Conservation (phyloP, 768 basidiomycete species). For the Tulasnella sp. region DNA sequence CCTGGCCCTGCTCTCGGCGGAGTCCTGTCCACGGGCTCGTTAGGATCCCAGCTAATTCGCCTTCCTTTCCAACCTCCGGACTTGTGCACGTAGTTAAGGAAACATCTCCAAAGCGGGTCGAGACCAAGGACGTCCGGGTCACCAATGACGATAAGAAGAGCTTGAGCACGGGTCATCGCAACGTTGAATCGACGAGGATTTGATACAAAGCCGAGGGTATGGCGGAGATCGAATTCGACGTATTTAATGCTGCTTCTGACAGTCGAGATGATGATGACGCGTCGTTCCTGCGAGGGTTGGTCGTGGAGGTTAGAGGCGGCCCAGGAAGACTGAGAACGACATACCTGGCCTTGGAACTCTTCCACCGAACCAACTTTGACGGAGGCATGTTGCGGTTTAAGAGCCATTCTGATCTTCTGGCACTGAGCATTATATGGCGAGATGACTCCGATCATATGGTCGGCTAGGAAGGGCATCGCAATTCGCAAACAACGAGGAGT, state of each 20-base stretch:
- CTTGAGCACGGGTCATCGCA: slow-evolving; percentile 54
- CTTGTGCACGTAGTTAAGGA: slow-evolving; percentile 50
- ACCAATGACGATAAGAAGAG: slow-evolving; percentile 52
- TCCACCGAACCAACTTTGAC: slow-evolving; percentile 37
- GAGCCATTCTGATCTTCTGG: slow-evolving; percentile 29
- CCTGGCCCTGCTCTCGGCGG: not conserved
- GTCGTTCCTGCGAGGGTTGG: slow-evolving; percentile 41
- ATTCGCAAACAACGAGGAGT: not conserved
- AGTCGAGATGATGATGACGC: slow-evolving; percentile 51
- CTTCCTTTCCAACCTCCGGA: slow-evolving; percentile 51
- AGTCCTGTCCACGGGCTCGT: not conserved
- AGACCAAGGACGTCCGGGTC: slow-evolving; percentile 51
- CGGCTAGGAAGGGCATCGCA: slow-evolving; percentile 22
- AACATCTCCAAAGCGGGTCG: slow-evolving; percentile 55
- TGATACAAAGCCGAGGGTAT: slow-evolving; percentile 52
- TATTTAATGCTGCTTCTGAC: slow-evolving; percentile 48
- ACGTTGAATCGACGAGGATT: slow-evolving; percentile 53
- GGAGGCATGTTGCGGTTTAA: slow-evolving; percentile 24
- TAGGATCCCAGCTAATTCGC: slow-evolving; percentile 16
- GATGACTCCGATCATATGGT: slow-evolving; percentile 35
- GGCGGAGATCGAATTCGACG: slow-evolving; percentile 44
- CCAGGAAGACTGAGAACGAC: not conserved
- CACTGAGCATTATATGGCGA: slow-evolving; percentile 38
- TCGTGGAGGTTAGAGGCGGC: not conserved
- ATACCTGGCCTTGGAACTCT: slow-evolving; percentile 39